Evolutionary conservation across 2,329 filamentous ascomycete species (phyloP).

Genomic region (Pseudocercospora fuligena): DNA sequence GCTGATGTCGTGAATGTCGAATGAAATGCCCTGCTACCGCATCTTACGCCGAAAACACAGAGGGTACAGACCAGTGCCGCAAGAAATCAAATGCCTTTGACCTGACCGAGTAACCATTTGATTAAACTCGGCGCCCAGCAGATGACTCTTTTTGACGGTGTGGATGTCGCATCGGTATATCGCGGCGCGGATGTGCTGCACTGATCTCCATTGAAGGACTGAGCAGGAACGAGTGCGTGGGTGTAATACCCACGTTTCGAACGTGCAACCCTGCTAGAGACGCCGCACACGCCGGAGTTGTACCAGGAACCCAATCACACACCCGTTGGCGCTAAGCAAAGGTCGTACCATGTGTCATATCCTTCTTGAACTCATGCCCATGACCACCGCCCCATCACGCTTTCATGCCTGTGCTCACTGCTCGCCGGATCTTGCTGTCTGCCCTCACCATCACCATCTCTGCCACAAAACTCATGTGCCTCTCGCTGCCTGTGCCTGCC

Average conservation of each 20-base stretch:
- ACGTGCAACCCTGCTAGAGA: background rate
- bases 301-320: background rate
- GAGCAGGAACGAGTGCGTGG: background rate
- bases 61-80: background rate
- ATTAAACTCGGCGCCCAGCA: background rate
- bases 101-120: background rate
- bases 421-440: background rate
- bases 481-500: background rate
- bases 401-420: constrained; percentile 10
- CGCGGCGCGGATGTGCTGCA: background rate
- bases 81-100: background rate
- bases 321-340: background rate
- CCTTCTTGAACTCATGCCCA: background rate
- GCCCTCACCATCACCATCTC: background rate
- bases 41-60: background rate
- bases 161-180: background rate
- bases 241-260: background rate
- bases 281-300: background rate
- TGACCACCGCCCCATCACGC: background rate
- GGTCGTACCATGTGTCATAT: background rate
- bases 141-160: background rate
- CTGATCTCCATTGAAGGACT: background rate
- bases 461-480: background rate
- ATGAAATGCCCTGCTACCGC: background rate
- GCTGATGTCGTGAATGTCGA: constrained; percentile 1